A percentile compares a stretch with the other conserved stretches of the same genome.
phyloP scores from a whole-genome alignment of 768 basidiomycete species.

The Royoungia palumana region DNA sequence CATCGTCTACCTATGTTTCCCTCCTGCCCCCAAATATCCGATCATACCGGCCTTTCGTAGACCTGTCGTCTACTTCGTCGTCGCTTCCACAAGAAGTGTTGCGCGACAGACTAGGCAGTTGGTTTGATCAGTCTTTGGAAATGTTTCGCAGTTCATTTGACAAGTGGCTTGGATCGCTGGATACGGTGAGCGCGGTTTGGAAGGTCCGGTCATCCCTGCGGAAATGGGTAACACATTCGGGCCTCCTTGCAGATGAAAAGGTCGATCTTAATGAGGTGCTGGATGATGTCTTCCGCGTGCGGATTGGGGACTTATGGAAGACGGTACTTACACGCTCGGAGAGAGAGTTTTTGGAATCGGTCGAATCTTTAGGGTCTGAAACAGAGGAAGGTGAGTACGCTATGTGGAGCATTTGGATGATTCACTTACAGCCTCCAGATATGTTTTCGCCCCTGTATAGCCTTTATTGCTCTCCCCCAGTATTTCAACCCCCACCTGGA shows the following conservation, averaged over 20 bases:
- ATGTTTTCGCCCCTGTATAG: conserved; percentile 45
- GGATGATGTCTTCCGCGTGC: conserved; percentile 51
- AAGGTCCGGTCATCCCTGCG: conserved; percentile 52
- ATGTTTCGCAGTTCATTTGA: conserved; percentile 44
- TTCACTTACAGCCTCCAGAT: conserved; percentile 36
- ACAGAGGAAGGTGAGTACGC: conserved; percentile 16
- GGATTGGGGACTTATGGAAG: conserved; percentile 61
- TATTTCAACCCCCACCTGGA: conserved; percentile 44
- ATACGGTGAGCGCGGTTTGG: conserved; percentile 70
- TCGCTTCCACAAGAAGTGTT: conserved; percentile 45
- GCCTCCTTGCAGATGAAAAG: conserved; percentile 49
- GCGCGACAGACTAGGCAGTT: conserved; percentile 48
- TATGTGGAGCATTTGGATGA: not conserved
- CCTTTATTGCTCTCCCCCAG: conserved; percentile 52
- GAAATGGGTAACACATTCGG: conserved; percentile 43
- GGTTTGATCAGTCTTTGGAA: conserved; percentile 57
- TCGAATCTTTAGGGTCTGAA: conserved; percentile 29
- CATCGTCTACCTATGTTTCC: conserved; percentile 80
- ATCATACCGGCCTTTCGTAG: conserved; percentile 84
- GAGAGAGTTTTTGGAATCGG: conserved; percentile 41
- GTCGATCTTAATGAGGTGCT: conserved; percentile 41
- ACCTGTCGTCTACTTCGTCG: conserved; percentile 58
- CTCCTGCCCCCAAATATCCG: conserved; percentile 69
- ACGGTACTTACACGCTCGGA: conserved; percentile 42
- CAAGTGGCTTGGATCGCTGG: conserved; percentile 58